Conservation (phyloP, 2,329 filamentous ascomycete genomes). For the Cephalotrichum gorgonifer region DNA sequence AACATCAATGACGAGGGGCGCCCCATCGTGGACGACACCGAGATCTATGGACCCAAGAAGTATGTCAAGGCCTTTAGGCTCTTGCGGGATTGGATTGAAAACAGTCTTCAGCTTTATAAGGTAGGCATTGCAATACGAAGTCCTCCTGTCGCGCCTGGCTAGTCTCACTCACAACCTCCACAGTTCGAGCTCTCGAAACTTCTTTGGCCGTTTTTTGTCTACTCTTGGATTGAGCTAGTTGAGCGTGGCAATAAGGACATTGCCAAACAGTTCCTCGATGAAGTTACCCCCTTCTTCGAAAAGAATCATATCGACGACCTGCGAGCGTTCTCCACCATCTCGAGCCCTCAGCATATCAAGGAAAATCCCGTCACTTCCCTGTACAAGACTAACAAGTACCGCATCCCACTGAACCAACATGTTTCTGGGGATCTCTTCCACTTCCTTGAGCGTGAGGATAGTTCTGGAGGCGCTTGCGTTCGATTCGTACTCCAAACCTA, state of each 20-base stretch:
- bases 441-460: slow-evolving; percentile 79
- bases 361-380: slow-evolving; percentile 70
- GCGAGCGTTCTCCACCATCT: slow-evolving; percentile 61
- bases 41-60: slow-evolving; percentile 58
- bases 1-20: slow-evolving; percentile 73
- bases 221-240: slow-evolving; percentile 78
- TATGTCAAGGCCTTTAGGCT: slow-evolving; percentile 67
- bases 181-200: slow-evolving; percentile 80
- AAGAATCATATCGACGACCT: slow-evolving; percentile 73
- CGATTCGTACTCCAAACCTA: slow-evolving; percentile 58
- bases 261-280: slow-evolving; percentile 61
- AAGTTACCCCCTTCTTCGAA: slow-evolving; percentile 60
- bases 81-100: slow-evolving; percentile 76
- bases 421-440: slow-evolving; percentile 75
- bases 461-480: slow-evolving; percentile 69
- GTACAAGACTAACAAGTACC: slow-evolving; percentile 80
- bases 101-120: slow-evolving; percentile 90
- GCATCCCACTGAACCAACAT: slow-evolving; percentile 78
- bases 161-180: slow-evolving; percentile 6
- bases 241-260: slow-evolving; percentile 61
- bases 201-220: slow-evolving; percentile 89
- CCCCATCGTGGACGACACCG: slow-evolving; percentile 59
- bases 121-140: slow-evolving; percentile 28
- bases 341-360: slow-evolving; percentile 64
- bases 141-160: background rate